Evolutionary conservation across 2,329 filamentous ascomycete species (phyloP).

Genomic region (Xylaria sp.): DNA sequence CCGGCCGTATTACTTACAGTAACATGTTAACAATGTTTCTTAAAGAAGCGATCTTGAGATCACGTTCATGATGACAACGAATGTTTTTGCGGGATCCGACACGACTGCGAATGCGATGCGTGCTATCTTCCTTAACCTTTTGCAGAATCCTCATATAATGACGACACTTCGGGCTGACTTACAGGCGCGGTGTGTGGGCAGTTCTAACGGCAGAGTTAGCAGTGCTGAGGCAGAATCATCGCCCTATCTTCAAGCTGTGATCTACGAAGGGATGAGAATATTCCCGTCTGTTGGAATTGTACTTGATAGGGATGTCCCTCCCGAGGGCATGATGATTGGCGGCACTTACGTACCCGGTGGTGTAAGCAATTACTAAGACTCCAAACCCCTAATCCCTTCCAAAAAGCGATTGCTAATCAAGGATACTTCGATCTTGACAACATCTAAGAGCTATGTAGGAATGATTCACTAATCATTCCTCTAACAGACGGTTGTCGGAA

Average conservation of each 20-base stretch:
- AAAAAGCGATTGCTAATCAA: not conserved
- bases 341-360: not conserved
- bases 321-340: not conserved
- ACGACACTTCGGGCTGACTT: not conserved
- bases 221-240: not conserved
- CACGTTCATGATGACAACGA: not conserved
- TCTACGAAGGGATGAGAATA: conserved; percentile 1
- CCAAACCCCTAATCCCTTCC: too few species aligned
- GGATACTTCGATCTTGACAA: not conserved
- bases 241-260: conserved; percentile 5
- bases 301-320: conserved; percentile 4
- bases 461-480: not conserved
- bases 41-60: not conserved
- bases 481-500: not conserved
- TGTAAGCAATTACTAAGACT: not conserved
- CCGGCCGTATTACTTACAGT: not conserved
- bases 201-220: not conserved
- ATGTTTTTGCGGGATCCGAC: not conserved
- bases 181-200: not conserved
- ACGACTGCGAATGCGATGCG: not conserved
- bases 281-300: not conserved
- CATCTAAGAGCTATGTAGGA: not conserved
- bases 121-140: not conserved
- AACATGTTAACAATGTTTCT: not conserved
- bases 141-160: not conserved